Percentiles rank a stretch among this genome's conserved stretches.
Conservation (phyloP, 1,284 basidiomycete genomes). For the Volvariella volvacea region DNA sequence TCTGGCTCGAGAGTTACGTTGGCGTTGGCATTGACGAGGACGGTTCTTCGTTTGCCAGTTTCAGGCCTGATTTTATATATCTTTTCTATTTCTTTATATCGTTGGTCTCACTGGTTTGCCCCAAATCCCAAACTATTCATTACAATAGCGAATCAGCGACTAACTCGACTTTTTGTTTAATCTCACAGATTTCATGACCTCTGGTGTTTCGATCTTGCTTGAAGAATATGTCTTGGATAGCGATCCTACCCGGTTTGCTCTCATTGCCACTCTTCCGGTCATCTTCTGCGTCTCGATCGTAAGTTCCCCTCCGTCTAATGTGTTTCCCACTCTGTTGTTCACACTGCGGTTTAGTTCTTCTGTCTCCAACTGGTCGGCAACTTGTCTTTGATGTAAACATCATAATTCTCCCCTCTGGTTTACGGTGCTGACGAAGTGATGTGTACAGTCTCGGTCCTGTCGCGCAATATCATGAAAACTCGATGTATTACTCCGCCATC, state of each 20-base stretch:
- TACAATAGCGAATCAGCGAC: too few species aligned
- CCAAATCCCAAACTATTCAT: too few species aligned
- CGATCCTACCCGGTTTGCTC: conserved; percentile 51
- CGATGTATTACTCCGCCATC: conserved; percentile 66
- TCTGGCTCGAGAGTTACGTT: too few species aligned
- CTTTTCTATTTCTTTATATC: too few species aligned
- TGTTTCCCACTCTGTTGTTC: neutral
- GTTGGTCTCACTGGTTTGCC: too few species aligned
- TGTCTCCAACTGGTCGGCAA: conserved; percentile 64
- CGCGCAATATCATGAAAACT: conserved; percentile 71
- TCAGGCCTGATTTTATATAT: too few species aligned
- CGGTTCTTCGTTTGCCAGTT: too few species aligned
- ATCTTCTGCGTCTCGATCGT: conserved; percentile 71
- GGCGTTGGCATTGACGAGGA: too few species aligned
- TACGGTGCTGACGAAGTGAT: conserved; percentile 9
- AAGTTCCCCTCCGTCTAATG: conserved; percentile 15
- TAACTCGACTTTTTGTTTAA: too few species aligned
- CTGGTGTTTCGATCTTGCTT: conserved; percentile 51
- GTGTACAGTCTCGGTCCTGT: conserved; percentile 58
- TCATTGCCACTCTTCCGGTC: conserved; percentile 58
- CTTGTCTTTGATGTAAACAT: conserved; percentile 43
- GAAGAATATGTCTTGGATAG: conserved; percentile 67
- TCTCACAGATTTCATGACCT: conserved; percentile 48
- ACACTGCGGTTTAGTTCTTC: conserved; percentile 48
- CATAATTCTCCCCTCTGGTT: conserved; percentile 1